Conservation (phyloP, 2,329 filamentous ascomycete species). For the Trichophyton benhamiae region DNA sequence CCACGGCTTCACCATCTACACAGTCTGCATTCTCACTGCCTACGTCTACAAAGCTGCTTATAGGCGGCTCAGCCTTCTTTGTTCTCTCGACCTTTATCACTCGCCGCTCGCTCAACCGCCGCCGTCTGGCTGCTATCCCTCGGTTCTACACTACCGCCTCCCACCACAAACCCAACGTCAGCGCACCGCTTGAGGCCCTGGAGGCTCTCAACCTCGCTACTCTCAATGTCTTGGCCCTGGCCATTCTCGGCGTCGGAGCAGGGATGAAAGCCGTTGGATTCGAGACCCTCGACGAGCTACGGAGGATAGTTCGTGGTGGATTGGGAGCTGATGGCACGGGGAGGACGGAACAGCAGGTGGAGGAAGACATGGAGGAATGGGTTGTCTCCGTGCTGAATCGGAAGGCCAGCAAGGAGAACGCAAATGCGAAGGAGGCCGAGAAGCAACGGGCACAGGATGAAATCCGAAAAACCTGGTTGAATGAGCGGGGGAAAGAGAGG, state of each 20-base stretch:
- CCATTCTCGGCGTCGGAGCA: constrained; percentile 62
- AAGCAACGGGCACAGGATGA: constrained; percentile 21
- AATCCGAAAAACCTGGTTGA: constrained; percentile 10
- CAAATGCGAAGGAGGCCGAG: constrained; percentile 16
- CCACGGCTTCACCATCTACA: constrained; percentile 5
- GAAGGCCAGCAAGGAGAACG: constrained; percentile 35
- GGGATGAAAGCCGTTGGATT: constrained; percentile 68
- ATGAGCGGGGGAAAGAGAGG: constrained; percentile 14
- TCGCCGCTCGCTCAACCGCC: constrained; percentile 55
- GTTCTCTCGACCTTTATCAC: constrained; percentile 59
- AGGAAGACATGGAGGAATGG: constrained; percentile 45
- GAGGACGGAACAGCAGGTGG: constrained; percentile 35
- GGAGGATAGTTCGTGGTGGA: constrained; percentile 45
- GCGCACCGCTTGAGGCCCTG: constrained; percentile 59
- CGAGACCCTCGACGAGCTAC: constrained; percentile 53
- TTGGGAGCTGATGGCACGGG: constrained; percentile 49
- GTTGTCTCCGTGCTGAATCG: constrained; percentile 37
- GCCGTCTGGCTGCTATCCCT: constrained; percentile 50
- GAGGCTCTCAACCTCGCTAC: constrained; percentile 80
- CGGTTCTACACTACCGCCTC: constrained; percentile 52
- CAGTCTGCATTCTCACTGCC: not conserved
- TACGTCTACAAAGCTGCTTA: constrained; percentile 42
- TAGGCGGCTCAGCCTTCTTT: constrained; percentile 65
- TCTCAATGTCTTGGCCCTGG: constrained; percentile 66
- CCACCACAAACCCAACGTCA: constrained; percentile 37